These are phyloP conservation scores for Saccharomycopsis sp. DNA, from an alignment of 805 yeast species.

Conservation along the genomic window DNA sequence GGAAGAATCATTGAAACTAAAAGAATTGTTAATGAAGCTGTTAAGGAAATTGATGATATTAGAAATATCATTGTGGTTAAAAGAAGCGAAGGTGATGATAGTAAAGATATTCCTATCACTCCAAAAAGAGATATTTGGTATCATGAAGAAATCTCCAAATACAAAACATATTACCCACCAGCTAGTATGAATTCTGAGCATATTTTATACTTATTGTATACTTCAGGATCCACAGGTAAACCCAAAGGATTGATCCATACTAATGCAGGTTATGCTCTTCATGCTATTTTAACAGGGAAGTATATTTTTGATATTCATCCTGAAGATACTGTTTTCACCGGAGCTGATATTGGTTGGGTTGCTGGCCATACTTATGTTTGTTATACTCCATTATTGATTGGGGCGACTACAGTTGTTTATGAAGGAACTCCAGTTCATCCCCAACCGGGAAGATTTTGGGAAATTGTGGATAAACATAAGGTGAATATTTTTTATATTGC, in stretches of 20 bases:
- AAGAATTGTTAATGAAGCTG: slow-evolving; percentile 74
- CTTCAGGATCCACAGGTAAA: slow-evolving; percentile 82
- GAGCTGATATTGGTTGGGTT: slow-evolving; percentile 90
- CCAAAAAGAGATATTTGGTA: slow-evolving; percentile 64
- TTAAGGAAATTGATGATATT: slow-evolving; percentile 53
- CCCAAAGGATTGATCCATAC: slow-evolving; percentile 82
- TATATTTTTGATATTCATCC: slow-evolving; percentile 69
- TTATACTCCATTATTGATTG: slow-evolving; percentile 68
- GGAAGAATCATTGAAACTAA: slow-evolving; percentile 74
- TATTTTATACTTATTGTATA: slow-evolving; percentile 68
- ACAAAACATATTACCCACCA: slow-evolving; percentile 59
- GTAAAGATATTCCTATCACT: slow-evolving; percentile 35
- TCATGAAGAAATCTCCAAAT: slow-evolving; percentile 59
- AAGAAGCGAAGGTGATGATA: slow-evolving; percentile 55
- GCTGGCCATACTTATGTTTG: slow-evolving; percentile 80
- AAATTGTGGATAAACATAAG: slow-evolving; percentile 57
- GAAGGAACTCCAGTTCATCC: slow-evolving; percentile 89
- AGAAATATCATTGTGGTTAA: slow-evolving; percentile 59
- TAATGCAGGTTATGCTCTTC: slow-evolving; percentile 70
- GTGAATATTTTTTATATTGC: slow-evolving; percentile 78
- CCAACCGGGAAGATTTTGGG: slow-evolving; percentile 70
- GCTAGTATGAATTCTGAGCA: slow-evolving; percentile 71
- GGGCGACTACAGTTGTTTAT: slow-evolving; percentile 70
- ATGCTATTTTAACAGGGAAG: slow-evolving; percentile 63
- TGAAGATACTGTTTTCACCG: slow-evolving; percentile 69